These are phyloP conservation scores for Talaromyces trachyspermus DNA, from an alignment of 495 filamentous ascomycete species.

Conservation along the genomic window DNA sequence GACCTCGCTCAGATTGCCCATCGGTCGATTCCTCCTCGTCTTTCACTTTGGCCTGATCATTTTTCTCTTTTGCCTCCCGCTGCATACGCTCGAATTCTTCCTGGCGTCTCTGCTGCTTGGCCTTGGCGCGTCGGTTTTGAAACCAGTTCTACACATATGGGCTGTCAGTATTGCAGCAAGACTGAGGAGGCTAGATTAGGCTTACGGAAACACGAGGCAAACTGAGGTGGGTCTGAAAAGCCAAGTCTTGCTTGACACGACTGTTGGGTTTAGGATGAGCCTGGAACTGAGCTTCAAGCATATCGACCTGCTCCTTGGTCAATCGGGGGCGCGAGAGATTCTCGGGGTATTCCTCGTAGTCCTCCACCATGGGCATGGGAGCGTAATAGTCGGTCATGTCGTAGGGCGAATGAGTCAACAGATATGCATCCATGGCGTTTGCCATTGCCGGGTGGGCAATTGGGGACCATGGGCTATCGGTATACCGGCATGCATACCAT, in stretches of 20 bases:
- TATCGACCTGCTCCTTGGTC: slow-evolving; percentile 75
- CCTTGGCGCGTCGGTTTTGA: slow-evolving; percentile 79
- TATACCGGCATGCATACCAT: slow-evolving; percentile 30
- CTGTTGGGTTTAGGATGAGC: slow-evolving; percentile 73
- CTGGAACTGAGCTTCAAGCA: slow-evolving; percentile 65
- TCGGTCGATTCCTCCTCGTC: slow-evolving; percentile 11
- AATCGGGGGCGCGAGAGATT: slow-evolving; percentile 56
- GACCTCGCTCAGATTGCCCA: slow-evolving; percentile 28
- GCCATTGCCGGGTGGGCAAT: slow-evolving; percentile 38
- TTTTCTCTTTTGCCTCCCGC: slow-evolving; percentile 43
- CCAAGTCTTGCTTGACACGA: slow-evolving; percentile 65
- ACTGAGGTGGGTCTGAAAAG: slow-evolving; percentile 64
- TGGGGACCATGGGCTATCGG: slow-evolving; percentile 32
- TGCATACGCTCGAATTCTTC: slow-evolving; percentile 55
- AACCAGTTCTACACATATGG: slow-evolving; percentile 70
- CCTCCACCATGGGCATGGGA: slow-evolving; percentile 37
- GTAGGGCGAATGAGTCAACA: slow-evolving; percentile 35
- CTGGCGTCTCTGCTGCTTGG: slow-evolving; percentile 68
- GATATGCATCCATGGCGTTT: slow-evolving; percentile 37
- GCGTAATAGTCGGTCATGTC: slow-evolving; percentile 43
- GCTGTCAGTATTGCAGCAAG: slow-evolving; percentile 1
- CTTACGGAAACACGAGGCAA: slow-evolving; percentile 70
- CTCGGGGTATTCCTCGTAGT: slow-evolving; percentile 45
- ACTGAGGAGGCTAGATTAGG: slow-evolving; percentile 13
- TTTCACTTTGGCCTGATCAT: slow-evolving; percentile 22